Base-by-base conservation (phyloP, 2,329 filamentous ascomycete genomes). In the Verticillium isaacii region DNA sequence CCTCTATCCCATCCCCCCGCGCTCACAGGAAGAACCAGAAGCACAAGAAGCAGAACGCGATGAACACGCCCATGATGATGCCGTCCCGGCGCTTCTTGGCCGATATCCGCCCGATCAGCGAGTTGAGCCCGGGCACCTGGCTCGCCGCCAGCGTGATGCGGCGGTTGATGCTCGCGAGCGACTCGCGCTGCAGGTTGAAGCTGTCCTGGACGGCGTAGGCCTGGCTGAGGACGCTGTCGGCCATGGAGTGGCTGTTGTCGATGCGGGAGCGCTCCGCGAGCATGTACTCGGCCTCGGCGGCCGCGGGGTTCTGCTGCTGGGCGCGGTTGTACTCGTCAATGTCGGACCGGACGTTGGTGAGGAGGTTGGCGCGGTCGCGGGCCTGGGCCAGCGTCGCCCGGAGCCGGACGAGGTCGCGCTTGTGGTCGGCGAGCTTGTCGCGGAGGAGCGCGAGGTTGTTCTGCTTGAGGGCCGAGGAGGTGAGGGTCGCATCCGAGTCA, bases 181-280 rank as follows among this genome's bases (percentile, higher is more conserved):
- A 94, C 80, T 98, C 93, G 64, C 93, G 84, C 81, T 99, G 95
- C 61, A 93, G 71, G 15, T 85, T 83, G 74, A 99, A 98, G 74
- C 83, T 93, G 78, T 98, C 93, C 73, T 97, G 96, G 60, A 98
- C 92, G 12, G 94, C 93, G 77, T 99, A 99, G 8, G 95, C 95
- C 80, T 98, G 95, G 72, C 90, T 93, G 63, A 99, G 82, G 37
- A 99, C 93, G 65, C 86, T 90, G 74, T 99, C 95, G 57, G 92
- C 89, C 81, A 96, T 88, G 68, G 87, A 90, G 76, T 98, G 90
- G 71, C 91, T 96, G 73, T 92, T 89, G 72, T 99, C 95, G 71
- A 99, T 87, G 66, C 91, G 86, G 65, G 82, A 80, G 59, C 95
- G 85, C 82, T 99, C 95, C 69, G 91, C 90, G 32, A 99, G 84